phyloP scores from a whole-genome alignment of 2,329 filamentous ascomycete genomes.

The Metarhizium anisopliae region DNA sequence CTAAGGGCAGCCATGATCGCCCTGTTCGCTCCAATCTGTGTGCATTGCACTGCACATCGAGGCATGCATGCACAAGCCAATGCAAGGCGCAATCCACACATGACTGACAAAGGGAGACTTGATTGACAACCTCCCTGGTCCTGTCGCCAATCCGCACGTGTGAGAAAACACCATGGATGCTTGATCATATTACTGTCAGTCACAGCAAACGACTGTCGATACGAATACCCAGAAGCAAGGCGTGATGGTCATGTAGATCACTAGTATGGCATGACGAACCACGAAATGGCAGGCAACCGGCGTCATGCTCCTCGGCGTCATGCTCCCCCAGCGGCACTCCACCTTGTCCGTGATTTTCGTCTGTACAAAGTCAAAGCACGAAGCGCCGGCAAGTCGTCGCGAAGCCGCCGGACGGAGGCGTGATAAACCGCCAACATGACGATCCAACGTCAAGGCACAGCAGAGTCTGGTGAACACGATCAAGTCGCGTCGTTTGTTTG shows the following conservation, averaged over 20 bases:
- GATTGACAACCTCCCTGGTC: neutral
- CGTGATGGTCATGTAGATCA: neutral
- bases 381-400: neutral
- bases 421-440: neutral
- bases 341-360: neutral
- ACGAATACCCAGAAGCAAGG: neutral
- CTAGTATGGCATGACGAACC: neutral
- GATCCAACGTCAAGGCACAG: neutral
- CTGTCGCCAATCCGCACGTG: neutral
- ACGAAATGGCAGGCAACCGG: neutral
- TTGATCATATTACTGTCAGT: neutral
- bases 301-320: neutral
- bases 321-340: neutral
- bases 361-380: neutral
- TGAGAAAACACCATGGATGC: neutral
- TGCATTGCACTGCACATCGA: neutral
- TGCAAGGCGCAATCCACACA: neutral
- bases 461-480: neutral
- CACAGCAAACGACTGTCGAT: neutral
- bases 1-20: neutral
- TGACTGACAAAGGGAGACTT: too few species aligned
- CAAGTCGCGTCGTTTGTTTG: neutral
- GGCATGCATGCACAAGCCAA: neutral
- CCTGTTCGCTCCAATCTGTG: neutral
- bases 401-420: neutral